Percentiles rank a stretch among this genome's conserved stretches.
Conservation (phyloP, 1,139 yeast genomes). For the Hyphopichia buzzinii region DNA sequence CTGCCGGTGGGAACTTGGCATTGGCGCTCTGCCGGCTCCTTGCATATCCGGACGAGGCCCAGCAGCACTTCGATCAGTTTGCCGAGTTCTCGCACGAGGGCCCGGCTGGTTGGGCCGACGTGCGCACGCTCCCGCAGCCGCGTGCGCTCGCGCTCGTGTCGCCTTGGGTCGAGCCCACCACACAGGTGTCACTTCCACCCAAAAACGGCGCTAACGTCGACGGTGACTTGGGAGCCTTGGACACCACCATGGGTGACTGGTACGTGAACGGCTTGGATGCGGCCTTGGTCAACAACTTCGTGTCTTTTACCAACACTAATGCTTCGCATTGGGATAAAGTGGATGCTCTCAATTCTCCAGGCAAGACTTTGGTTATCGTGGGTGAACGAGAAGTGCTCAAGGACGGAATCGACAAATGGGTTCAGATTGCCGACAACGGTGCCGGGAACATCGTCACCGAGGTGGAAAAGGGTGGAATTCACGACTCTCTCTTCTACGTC, state of each 20-base stretch:
- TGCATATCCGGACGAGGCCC: constrained; percentile 31
- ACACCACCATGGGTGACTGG: constrained; percentile 28
- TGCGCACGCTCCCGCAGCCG: constrained; percentile 24
- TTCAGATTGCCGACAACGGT: constrained; percentile 13
- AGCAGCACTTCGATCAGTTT: constrained; percentile 16
- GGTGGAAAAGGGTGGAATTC: constrained; percentile 33
- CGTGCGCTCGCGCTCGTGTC: constrained; percentile 32
- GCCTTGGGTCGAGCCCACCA: constrained; percentile 43
- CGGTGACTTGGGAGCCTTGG: constrained; percentile 35
- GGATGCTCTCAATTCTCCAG: constrained; percentile 23
- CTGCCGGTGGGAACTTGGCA: constrained; percentile 46
- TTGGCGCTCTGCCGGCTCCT: constrained; percentile 31
- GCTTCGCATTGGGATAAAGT: constrained; percentile 31
- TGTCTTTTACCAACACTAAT: constrained; percentile 24
- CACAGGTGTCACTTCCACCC: constrained; percentile 16
- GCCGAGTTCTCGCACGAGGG: constrained; percentile 18
- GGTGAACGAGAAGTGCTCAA: constrained; percentile 42
- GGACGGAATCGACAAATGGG: constrained; percentile 24
- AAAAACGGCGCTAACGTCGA: constrained; percentile 19
- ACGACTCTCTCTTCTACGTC: constrained; percentile 27
- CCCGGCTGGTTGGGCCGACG: constrained; percentile 3
- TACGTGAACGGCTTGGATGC: constrained; percentile 21
- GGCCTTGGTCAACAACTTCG: constrained; percentile 17
- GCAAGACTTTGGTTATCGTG: constrained; percentile 26
- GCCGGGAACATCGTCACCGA: constrained; percentile 18